Conservation (phyloP, 2,329 filamentous ascomycete species). For the Alternaria gaisen region DNA sequence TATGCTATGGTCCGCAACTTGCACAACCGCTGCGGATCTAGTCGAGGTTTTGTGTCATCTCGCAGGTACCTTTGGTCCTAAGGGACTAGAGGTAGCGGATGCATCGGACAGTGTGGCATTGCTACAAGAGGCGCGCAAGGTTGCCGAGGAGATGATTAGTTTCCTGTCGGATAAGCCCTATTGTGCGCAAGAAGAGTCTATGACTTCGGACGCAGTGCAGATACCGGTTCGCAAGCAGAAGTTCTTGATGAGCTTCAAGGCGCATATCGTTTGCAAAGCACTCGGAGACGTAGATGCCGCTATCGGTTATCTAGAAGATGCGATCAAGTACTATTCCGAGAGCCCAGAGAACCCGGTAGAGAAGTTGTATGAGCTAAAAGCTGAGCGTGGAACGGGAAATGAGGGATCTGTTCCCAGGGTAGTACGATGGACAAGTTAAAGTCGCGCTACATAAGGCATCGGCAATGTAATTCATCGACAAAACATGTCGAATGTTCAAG, state of each 20-base stretch:
- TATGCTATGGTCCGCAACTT: background rate
- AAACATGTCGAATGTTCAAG: background rate
- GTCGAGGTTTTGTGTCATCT: background rate
- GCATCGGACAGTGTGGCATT: background rate
- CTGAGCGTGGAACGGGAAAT: background rate
- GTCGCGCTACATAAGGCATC: background rate
- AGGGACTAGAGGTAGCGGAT: background rate
- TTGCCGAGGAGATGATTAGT: conserved; percentile 11
- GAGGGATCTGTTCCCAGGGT: background rate
- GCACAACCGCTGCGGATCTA: background rate
- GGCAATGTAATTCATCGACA: background rate
- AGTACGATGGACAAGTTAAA: background rate
- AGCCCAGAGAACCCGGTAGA: background rate
- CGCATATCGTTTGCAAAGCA: conserved; percentile 15
- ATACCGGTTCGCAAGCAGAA: conserved; percentile 5
- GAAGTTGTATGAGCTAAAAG: conserved; percentile 3
- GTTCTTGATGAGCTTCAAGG: conserved; percentile 9
- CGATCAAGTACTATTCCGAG: background rate
- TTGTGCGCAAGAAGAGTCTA: background rate
- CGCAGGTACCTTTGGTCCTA: background rate
- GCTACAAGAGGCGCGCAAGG: conserved; percentile 7
- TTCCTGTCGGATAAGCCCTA: background rate
- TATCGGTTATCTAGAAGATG: conserved; percentile 12
- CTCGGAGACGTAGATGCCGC: conserved; percentile 16
- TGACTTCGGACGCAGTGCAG: background rate